Base-by-base conservation (phyloP, 148 eudicot species). In the Euryodendron excelsum region DNA sequence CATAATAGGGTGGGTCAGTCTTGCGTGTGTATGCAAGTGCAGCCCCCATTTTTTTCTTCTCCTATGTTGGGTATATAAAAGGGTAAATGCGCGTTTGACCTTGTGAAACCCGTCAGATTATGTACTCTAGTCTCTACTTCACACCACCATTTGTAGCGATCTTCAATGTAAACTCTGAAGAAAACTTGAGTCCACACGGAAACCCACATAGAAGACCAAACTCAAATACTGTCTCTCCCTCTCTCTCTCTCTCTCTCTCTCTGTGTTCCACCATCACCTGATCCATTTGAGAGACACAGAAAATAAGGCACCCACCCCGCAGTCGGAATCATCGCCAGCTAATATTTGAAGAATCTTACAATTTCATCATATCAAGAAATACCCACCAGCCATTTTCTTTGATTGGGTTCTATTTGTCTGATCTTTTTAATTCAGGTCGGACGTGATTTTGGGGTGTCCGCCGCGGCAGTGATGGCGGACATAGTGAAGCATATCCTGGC, bases 401-500 rank as follows among this genome's bases (percentile, higher is more conserved):
- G 12, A 13, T 69, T 25, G 53, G 30, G 20, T 44, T 41, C 33
- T 23, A 44, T 21, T 27, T 41, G 9, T 5, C 10, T 17, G 73
- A 23, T 69, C 73, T 6, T 25, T 69, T 48, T 0, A 25, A 69
- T 7, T 44, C 72, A 37, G 33, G 34, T 1, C 14, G 30, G 27
- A 2, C 3, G 11, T 0, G 31, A 58, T 58, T 59, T 3, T n/a
- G 14, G 25, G 5, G 2, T 3, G 5, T 27, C 64, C 13, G 64
- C 18, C 1, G 25, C 9, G 18, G 69, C 11, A 18, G 30, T 28
- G 30, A 89, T 91, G 95, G 90, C 88, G 48, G 98, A 94, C 64
- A 60, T 85, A 69, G 97, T 96, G 61, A 91, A 96, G 80, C 88
- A 90, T 85, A 91, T 89, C 85, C 72, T 96, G 27, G 83, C 93